Evolutionary conservation across 192 early-diverging fungal genomes (phyloP).

Genomic region (Coemansia sp.): DNA sequence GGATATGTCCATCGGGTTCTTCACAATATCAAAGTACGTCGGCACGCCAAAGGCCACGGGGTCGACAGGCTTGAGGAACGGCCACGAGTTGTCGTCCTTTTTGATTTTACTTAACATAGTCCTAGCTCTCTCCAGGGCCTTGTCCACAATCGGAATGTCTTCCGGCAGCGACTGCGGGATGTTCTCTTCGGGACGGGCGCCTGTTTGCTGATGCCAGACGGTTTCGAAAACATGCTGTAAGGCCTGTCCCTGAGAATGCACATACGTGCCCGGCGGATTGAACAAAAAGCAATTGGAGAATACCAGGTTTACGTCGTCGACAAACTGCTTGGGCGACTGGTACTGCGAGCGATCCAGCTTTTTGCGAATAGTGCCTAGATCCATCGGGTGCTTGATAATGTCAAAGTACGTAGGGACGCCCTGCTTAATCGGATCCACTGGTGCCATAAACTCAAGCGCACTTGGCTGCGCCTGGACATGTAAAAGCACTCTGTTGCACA

Average conservation of each 20-base stretch:
- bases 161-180: neutral
- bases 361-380: slow-evolving; percentile 62
- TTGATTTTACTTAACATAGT: slow-evolving; percentile 27
- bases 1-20: slow-evolving; percentile 71
- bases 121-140: slow-evolving; percentile 14
- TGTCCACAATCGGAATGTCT: slow-evolving; percentile 8
- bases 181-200: neutral
- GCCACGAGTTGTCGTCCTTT: slow-evolving; percentile 30
- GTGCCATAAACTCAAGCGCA: slow-evolving; percentile 62
- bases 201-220: slow-evolving; percentile 27
- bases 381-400: slow-evolving; percentile 69
- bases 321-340: slow-evolving; percentile 46
- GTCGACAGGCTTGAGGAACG: slow-evolving; percentile 65
- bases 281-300: slow-evolving; percentile 68
- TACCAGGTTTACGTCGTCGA: slow-evolving; percentile 58
- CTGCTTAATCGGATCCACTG: slow-evolving; percentile 62
- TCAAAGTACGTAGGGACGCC: slow-evolving; percentile 63
- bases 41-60: slow-evolving; percentile 58
- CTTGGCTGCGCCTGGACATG: slow-evolving; percentile 56
- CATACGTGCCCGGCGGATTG: slow-evolving; percentile 56
- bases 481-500: slow-evolving; percentile 25
- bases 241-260: slow-evolving; percentile 52
- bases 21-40: slow-evolving; percentile 64
- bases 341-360: slow-evolving; percentile 61
- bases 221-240: slow-evolving; percentile 55